phyloP scores from a whole-genome alignment of 495 filamentous ascomycete species.

The Recurvomyces mirabilis region DNA sequence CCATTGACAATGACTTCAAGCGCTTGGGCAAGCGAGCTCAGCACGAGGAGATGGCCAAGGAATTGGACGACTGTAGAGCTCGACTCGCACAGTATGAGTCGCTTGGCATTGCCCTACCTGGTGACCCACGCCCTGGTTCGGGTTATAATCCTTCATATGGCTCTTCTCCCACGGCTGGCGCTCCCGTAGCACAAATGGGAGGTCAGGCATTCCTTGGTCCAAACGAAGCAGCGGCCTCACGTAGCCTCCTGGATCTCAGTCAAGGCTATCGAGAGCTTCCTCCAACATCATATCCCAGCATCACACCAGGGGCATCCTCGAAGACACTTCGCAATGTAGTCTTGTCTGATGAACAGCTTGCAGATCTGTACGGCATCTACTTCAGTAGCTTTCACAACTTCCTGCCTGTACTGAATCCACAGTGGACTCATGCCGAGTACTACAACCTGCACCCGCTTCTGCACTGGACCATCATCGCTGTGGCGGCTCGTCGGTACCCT shows the following conservation, averaged over 20 bases:
- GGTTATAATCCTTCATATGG: neutral
- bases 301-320: slow-evolving; percentile 25
- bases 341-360: slow-evolving; percentile 58
- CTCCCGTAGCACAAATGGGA: slow-evolving; percentile 16
- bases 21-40: slow-evolving; percentile 81
- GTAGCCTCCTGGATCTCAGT: slow-evolving; percentile 19
- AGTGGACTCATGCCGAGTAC: slow-evolving; percentile 63
- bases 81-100: slow-evolving; percentile 30
- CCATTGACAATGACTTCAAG: slow-evolving; percentile 90
- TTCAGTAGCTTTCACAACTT: slow-evolving; percentile 78
- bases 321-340: slow-evolving; percentile 61
- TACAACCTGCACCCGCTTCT: slow-evolving; percentile 61
- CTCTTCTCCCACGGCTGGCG: slow-evolving; percentile 4
- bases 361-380: slow-evolving; percentile 65
- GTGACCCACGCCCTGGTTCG: slow-evolving; percentile 37
- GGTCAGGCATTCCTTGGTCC: slow-evolving; percentile 15
- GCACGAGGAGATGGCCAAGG: slow-evolving; percentile 80
- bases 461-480: slow-evolving; percentile 78
- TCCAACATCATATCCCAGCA: slow-evolving; percentile 4
- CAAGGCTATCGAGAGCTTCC: slow-evolving; percentile 15
- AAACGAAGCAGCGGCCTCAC: slow-evolving; percentile 13
- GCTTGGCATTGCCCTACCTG: slow-evolving; percentile 19
- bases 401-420: slow-evolving; percentile 65
- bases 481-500: slow-evolving; percentile 66
- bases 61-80: slow-evolving; percentile 44